Conservation (phyloP, 805 yeast species). For the Ogataea paradorogensis region DNA sequence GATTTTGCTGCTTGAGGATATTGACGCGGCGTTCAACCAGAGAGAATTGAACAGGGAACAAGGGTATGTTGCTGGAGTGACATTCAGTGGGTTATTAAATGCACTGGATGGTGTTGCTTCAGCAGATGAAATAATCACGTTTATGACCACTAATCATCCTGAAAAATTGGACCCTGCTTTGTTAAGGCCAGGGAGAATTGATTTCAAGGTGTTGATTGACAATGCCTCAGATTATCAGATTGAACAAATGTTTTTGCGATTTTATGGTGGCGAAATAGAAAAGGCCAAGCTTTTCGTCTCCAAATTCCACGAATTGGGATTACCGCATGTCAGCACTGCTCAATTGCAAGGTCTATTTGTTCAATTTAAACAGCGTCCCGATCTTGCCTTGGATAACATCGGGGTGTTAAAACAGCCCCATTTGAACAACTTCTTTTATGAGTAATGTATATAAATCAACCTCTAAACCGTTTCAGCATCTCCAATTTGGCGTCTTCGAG, state of each 20-base stretch:
- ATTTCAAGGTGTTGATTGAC: constrained; percentile 74
- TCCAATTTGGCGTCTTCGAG: constrained; percentile 32
- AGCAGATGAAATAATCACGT: constrained; percentile 93
- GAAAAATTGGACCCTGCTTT: constrained; percentile 91
- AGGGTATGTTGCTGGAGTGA: constrained; percentile 85
- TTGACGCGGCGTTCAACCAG: constrained; percentile 91
- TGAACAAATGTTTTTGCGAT: constrained; percentile 78
- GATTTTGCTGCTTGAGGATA: constrained; percentile 81
- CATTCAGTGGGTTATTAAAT: constrained; percentile 89
- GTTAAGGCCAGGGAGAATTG: constrained; percentile 92
- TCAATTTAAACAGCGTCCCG: constrained; percentile 81
- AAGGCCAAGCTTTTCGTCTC: constrained; percentile 52
- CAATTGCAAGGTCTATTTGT: constrained; percentile 95
- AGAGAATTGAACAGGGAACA: constrained; percentile 73
- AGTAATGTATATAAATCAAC: constrained; percentile 21
- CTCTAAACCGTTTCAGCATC: constrained; percentile 24
- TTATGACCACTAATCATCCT: constrained; percentile 98
- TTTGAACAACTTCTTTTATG: constrained; percentile 33
- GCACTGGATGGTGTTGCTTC: constrained; percentile 97
- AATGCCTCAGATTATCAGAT: constrained; percentile 87
- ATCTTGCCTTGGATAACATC: constrained; percentile 67
- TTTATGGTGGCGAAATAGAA: constrained; percentile 63
- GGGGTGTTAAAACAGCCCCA: constrained; percentile 40
- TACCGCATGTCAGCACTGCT: constrained; percentile 76
- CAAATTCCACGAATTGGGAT: constrained; percentile 44